These are phyloP conservation scores for Colletotrichum sp. DNA, from an alignment of 2,329 filamentous ascomycete genomes.

Conservation along the genomic window DNA sequence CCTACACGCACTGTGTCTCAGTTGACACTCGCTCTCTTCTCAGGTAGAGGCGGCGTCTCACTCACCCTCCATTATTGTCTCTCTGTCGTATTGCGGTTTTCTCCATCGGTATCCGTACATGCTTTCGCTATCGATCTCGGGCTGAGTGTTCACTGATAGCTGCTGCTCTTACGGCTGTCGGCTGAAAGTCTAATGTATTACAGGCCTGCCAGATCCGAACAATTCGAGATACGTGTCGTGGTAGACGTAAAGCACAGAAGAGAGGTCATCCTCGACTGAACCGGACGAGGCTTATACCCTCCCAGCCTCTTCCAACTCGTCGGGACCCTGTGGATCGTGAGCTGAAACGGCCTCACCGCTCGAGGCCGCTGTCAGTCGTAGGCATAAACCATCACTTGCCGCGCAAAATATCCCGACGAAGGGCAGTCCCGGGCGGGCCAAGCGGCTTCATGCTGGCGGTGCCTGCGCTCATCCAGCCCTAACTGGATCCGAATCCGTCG, in stretches of 20 bases:
- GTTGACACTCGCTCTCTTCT: not conserved
- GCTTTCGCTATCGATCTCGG: not conserved
- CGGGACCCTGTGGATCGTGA: not conserved
- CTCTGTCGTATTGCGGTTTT: not conserved
- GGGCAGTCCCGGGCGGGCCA: not conserved
- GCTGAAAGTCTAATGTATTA: not conserved
- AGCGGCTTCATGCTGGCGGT: not conserved
- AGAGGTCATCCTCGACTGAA: not conserved
- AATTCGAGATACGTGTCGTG: not conserved
- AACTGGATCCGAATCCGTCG: not conserved
- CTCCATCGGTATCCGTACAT: not conserved
- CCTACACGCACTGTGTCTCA: not conserved
- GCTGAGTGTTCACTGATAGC: not conserved
- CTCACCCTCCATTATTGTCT: not conserved
- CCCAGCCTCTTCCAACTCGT: not conserved
- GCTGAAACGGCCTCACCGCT: constrained; percentile 6
- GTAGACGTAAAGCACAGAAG: accelerated
- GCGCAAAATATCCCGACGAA: not conserved
- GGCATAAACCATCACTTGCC: not conserved
- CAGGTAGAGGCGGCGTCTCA: not conserved
- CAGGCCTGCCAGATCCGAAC: not conserved
- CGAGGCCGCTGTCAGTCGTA: not conserved
- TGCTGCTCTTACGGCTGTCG: not conserved
- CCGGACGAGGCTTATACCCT: not conserved
- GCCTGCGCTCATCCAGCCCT: not conserved